A percentile compares a stretch with the other conserved stretches of the same genome.
These are phyloP conservation scores for Hyaloscypha bicolor DNA, from an alignment of 495 filamentous ascomycete genomes.

Conservation along the genomic window DNA sequence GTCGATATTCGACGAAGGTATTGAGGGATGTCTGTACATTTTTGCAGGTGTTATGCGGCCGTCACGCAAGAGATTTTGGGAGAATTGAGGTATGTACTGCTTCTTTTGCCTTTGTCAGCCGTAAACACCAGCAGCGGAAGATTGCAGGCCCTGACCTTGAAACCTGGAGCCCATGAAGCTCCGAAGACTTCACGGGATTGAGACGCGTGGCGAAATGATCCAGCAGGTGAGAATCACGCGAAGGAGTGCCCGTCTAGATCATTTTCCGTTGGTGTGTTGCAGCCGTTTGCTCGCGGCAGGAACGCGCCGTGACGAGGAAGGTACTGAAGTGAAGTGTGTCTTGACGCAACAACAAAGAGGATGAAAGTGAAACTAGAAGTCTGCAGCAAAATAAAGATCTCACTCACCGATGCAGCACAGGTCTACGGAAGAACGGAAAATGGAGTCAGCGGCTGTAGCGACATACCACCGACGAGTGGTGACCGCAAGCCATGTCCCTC, in stretches of 20 bases:
- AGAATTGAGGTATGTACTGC: neutral
- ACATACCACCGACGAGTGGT: neutral
- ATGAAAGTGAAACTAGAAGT: neutral
- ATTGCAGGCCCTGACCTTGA: neutral
- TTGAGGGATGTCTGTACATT: slow-evolving; percentile 15
- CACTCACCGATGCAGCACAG: neutral
- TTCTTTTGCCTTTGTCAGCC: neutral
- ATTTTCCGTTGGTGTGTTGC: neutral
- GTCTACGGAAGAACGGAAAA: neutral
- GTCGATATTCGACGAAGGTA: slow-evolving; percentile 21
- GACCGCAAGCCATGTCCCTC: neutral
- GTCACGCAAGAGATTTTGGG: neutral
- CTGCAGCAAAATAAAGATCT: neutral
- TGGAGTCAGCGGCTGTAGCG: neutral
- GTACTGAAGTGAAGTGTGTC: neutral
- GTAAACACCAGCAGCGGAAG: neutral
- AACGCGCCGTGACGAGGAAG: neutral
- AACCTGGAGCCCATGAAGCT: neutral
- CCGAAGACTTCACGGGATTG: neutral
- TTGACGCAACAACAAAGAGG: neutral
- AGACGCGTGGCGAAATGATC: slow-evolving; percentile 1
- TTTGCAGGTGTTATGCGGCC: neutral
- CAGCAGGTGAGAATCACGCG: slow-evolving; percentile 1
- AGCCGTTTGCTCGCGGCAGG: neutral
- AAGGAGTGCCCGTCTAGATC: neutral